These are phyloP conservation scores for Podospora comata DNA, from an alignment of 495 filamentous ascomycete species.

Conservation along the genomic window DNA sequence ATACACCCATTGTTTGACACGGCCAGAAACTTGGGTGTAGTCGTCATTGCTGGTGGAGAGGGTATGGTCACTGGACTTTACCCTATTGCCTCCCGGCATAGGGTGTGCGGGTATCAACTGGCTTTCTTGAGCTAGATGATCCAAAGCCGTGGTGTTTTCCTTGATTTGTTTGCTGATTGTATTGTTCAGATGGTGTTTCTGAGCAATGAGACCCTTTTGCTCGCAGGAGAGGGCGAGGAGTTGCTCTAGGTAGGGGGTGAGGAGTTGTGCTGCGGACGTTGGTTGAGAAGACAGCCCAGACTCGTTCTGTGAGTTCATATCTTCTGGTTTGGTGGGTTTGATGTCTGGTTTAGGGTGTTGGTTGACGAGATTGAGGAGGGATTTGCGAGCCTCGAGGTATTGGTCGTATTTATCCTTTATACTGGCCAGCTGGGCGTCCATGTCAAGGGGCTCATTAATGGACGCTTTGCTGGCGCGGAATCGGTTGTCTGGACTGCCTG, in stretches of 20 bases:
- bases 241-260: conserved; percentile 54
- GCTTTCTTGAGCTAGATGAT: conserved; percentile 64
- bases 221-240: conserved; percentile 56
- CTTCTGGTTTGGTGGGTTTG: conserved; percentile 31
- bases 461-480: conserved; percentile 18
- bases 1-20: conserved; percentile 49
- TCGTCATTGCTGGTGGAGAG: conserved; percentile 24
- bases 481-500: conserved; percentile 40
- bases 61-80: conserved; percentile 24
- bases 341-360: conserved; percentile 30
- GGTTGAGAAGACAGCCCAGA: conserved; percentile 16
- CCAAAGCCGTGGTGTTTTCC: conserved; percentile 53
- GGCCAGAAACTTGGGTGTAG: conserved; percentile 35
- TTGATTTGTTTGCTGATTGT: conserved; percentile 58
- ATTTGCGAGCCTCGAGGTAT: conserved; percentile 46
- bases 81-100: conserved; percentile 33
- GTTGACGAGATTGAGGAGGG: conserved; percentile 39
- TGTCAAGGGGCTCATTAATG: conserved; percentile 36
- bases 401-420: conserved; percentile 49
- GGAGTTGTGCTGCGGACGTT: conserved; percentile 31
- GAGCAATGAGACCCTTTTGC: conserved; percentile 60
- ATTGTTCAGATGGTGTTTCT: conserved; percentile 60
- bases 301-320: conserved; percentile 23
- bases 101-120: conserved; percentile 65
- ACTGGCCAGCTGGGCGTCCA: conserved; percentile 46